Evolutionary conservation across 1,139 yeast genomes (phyloP).

Genomic region (Pichia sorboxylosa): DNA sequence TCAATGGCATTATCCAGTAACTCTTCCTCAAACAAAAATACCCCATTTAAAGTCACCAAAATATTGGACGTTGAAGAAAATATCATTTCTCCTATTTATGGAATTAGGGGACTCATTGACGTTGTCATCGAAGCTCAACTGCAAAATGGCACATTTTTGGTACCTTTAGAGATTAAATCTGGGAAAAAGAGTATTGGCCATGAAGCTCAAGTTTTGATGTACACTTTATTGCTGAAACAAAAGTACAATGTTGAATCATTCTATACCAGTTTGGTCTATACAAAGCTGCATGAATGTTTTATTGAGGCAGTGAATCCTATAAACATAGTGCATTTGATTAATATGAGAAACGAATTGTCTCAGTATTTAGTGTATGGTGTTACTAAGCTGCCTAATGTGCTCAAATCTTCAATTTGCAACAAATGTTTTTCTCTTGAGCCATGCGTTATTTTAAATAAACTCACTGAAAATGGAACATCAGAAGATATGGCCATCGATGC

Average conservation of each 20-base stretch:
- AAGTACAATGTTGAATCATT: conserved; percentile 59
- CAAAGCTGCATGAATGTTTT: conserved; percentile 40
- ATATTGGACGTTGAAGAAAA: conserved; percentile 81
- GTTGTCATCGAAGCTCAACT: conserved; percentile 60
- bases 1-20: conserved; percentile 14
- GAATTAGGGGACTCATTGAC: conserved; percentile 85
- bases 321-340: conserved; percentile 51
- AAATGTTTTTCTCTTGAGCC: conserved; percentile 47
- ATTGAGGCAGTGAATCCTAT: conserved; percentile 35
- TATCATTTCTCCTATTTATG: conserved; percentile 84
- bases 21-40: conserved; percentile 14
- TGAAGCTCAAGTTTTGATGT: conserved; percentile 81
- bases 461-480: conserved; percentile 45
- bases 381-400: conserved; percentile 47
- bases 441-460: conserved; percentile 61
- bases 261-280: conserved; percentile 62
- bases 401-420: conserved; percentile 50
- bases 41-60: conserved; percentile 44
- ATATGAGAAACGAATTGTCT: conserved; percentile 63
- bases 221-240: conserved; percentile 68
- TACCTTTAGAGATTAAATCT: conserved; percentile 85
- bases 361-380: conserved; percentile 40
- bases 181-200: conserved; percentile 62
- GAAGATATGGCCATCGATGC: conserved; percentile 34
- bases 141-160: conserved; percentile 34